A percentile compares a stretch with the other conserved stretches of the same genome.
Evolutionary conservation across 805 yeast species (phyloP).

Genomic region (Suhomyces sp.): DNA sequence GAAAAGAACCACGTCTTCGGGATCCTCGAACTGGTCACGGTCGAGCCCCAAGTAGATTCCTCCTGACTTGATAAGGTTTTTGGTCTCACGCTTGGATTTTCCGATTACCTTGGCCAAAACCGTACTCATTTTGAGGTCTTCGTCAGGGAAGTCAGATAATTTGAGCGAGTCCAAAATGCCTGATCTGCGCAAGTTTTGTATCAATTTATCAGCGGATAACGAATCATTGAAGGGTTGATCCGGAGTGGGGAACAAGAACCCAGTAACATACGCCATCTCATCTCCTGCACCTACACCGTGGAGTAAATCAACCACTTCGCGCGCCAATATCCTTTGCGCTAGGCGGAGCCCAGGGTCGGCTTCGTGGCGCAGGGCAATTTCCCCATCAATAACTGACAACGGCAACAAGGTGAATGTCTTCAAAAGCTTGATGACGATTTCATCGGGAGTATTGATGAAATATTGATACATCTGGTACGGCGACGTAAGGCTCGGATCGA

Average conservation of each 20-base stretch:
- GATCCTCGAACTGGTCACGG: conserved; percentile 48
- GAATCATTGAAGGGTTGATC: conserved; percentile 47
- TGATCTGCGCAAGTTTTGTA: conserved; percentile 57
- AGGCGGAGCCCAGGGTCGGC: conserved; percentile 58
- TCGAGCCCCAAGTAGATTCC: conserved; percentile 70
- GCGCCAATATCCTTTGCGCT: conserved; percentile 78
- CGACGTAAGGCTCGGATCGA: conserved; percentile 69
- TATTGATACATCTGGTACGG: conserved; percentile 84
- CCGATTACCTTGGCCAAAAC: conserved; percentile 49
- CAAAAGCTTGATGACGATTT: conserved; percentile 64
- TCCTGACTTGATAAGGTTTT: conserved; percentile 62
- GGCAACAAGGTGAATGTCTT: conserved; percentile 81
- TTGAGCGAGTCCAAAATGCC: conserved; percentile 44
- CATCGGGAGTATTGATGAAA: conserved; percentile 76
- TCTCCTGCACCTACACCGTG: conserved; percentile 80
- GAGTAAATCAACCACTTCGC: conserved; percentile 80
- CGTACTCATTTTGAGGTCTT: conserved; percentile 47
- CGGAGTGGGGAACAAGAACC: conserved; percentile 61
- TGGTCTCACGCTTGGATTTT: conserved; percentile 56
- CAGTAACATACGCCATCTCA: conserved; percentile 63
- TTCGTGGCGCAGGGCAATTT: conserved; percentile 51
- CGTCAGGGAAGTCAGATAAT: conserved; percentile 23
- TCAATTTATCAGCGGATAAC: conserved; percentile 47
- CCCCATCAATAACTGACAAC: conserved; percentile 47
- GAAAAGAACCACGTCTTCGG: conserved; percentile 49